These are phyloP conservation scores for Syncephalis fuscata DNA, from an alignment of 371 early-diverging fungal species.

Conservation along the genomic window DNA sequence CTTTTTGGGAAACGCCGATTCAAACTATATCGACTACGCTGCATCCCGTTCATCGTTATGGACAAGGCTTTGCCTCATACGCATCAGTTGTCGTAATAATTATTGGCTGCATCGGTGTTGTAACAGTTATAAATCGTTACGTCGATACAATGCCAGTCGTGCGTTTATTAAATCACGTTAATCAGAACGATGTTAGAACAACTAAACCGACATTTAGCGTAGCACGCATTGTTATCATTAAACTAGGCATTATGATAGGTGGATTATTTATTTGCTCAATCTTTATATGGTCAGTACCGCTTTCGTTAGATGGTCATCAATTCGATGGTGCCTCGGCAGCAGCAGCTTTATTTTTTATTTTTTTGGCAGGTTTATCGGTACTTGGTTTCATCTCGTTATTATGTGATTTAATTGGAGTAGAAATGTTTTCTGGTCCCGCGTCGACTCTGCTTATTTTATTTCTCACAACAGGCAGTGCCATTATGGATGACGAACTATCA, in stretches of 20 bases:
- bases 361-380: conserved; percentile 12
- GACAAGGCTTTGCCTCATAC: conserved; percentile 15
- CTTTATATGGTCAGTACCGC: conserved; percentile 16
- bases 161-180: conserved; percentile 1
- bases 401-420: conserved; percentile 11
- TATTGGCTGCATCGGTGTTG: conserved; percentile 14
- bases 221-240: conserved; percentile 12
- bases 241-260: conserved; percentile 7
- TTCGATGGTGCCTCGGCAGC: conserved; percentile 11
- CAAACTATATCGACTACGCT: conserved; percentile 9
- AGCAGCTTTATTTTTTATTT: conserved; percentile 13
- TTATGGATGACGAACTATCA: conserved; percentile 11
- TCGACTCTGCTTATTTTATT: conserved; percentile 15
- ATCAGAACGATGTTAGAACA: not conserved
- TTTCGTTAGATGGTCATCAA: conserved; percentile 10
- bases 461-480: conserved; percentile 15
- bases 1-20: conserved; percentile 11
- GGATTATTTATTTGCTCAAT: conserved; percentile 12
- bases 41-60: conserved; percentile 14
- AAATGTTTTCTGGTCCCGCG: conserved; percentile 14
- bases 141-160: not conserved
- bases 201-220: conserved; percentile 13
- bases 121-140: conserved; percentile 13
- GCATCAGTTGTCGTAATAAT: conserved; percentile 13
- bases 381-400: conserved; percentile 12